phyloP scores from a whole-genome alignment of 176 grass and related monocot genomes.

The Oryza meridionalis region DNA sequence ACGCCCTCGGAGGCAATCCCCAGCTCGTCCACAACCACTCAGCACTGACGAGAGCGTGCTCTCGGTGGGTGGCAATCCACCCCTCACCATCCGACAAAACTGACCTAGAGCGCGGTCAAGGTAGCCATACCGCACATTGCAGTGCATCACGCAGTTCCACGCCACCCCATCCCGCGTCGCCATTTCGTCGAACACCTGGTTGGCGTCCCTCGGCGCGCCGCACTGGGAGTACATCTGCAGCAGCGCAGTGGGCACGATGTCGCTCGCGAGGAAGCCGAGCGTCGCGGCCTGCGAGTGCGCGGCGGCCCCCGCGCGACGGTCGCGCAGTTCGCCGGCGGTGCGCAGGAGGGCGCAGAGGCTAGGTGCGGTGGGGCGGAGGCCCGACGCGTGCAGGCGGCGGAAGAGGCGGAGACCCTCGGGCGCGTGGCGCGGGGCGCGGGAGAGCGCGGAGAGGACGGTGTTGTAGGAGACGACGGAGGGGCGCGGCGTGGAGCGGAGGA shows the following conservation, averaged over 20 bases:
- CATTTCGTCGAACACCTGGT: constrained; percentile 74
- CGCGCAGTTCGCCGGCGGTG: constrained; percentile 33
- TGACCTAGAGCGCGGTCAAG: constrained; percentile 44
- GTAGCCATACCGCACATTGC: constrained; percentile 61
- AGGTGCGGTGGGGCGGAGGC: constrained; percentile 64
- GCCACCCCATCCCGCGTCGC: constrained; percentile 56
- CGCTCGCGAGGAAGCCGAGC: constrained; percentile 54
- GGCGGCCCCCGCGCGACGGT: constrained; percentile 30
- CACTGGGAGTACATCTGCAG: constrained; percentile 71
- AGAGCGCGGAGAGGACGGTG: constrained; percentile 69
- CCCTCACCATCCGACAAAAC: constrained; percentile 53
- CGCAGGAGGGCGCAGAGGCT: constrained; percentile 65
- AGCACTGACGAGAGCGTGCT: constrained; percentile 60
- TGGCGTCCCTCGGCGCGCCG: constrained; percentile 50
- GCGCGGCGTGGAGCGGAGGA: constrained; percentile 64
- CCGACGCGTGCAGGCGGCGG: constrained; percentile 38
- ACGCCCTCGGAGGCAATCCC: constrained; percentile 45
- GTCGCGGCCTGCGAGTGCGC: constrained; percentile 39
- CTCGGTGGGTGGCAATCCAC: constrained; percentile 51
- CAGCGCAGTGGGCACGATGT: constrained; percentile 70
- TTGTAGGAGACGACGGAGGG: constrained; percentile 78
- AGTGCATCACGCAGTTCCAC: constrained; percentile 75
- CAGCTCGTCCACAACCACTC: constrained; percentile 51
- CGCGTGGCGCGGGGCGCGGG: constrained; percentile 41
- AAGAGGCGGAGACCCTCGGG: constrained; percentile 51